Evolutionary conservation across 2,329 filamentous ascomycete genomes (phyloP), one percentile per base, ranked within the genome.

Genomic region (Esteya vermicola): DNA sequence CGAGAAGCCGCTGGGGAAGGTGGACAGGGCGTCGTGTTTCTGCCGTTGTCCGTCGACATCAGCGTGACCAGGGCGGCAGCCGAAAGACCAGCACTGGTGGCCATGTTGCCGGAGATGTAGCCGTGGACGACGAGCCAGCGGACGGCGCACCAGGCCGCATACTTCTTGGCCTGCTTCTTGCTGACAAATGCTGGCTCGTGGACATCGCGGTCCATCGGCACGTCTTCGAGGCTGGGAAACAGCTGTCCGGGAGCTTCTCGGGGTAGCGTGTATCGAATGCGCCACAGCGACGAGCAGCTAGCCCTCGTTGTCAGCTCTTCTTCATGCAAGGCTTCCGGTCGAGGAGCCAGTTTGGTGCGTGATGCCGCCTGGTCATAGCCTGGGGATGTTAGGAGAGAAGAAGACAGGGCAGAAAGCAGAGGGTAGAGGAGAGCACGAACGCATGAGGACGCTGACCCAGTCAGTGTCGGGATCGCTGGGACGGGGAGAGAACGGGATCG

Each of bases 131-230:
- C 49, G 14, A 71, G 55, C 55, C 60, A 69, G 8, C 59, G 52
- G 19, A 65, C 47, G 20, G 68, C 68, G 12, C 58, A 60, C 47
- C 61, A 63, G 19, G 70, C 68, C 1, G 71, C 70, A 45, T 65
- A 71, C 44, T 64, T 58, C 51, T 69, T 73, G 20, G 72, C 69
- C 27, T 64, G 64, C 57, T 69, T 73, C 47, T 73, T 73, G 21
- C 27, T n/a, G n/a, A n/a, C n/a, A n/a, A n/a, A n/a, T n/a, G n/a
- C n/a, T n/a, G n/a, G 27, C 10, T n/a, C 2, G 14, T 27, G 31
- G 6, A 27, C 23, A 14, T 10, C 14, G 14, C 4, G 12, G 4
- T 12, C 6, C 5, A 10, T 14, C 12, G 14, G 10, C 23, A 4
- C 23, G 9, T n/a, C 25, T 12, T 22, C 30, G n/a, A 21, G 14